phyloP scores from a whole-genome alignment of 495 filamentous ascomycete species.

The Hypoxylon perforatum region DNA sequence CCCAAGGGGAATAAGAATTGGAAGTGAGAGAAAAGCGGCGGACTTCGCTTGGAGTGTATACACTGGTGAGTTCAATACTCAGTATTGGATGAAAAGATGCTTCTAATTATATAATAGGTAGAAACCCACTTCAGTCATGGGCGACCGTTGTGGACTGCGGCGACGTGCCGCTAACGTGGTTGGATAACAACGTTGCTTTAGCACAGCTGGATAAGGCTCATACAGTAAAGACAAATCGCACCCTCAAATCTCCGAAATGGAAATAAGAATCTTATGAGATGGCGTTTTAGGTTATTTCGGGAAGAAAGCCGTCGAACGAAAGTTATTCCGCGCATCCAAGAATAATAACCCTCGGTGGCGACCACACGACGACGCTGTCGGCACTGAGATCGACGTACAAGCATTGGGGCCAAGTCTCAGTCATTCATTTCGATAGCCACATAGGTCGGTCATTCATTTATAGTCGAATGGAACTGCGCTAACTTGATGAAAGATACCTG shows the following conservation, averaged over 20 bases:
- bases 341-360: slow-evolving; percentile 76
- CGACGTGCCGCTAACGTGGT: slow-evolving; percentile 74
- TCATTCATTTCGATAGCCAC: slow-evolving; percentile 80
- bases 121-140: slow-evolving; percentile 64
- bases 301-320: slow-evolving; percentile 47
- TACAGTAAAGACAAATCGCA: slow-evolving; percentile 20
- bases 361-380: slow-evolving; percentile 71
- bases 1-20: slow-evolving; percentile 82
- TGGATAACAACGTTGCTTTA: slow-evolving; percentile 79
- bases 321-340: slow-evolving; percentile 51
- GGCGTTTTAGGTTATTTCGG: slow-evolving; percentile 44
- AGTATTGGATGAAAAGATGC: not conserved
- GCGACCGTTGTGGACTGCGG: slow-evolving; percentile 79
- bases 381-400: slow-evolving; percentile 72
- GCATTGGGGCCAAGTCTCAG: slow-evolving; percentile 73
- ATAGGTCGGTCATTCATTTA: slow-evolving; percentile 51
- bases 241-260: too few species aligned
- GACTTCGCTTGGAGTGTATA: slow-evolving; percentile 46
- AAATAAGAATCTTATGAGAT: slow-evolving; percentile 1
- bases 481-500: slow-evolving; percentile 72
- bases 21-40: slow-evolving; percentile 50
- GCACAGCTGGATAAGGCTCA: slow-evolving; percentile 77
- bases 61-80: slow-evolving; percentile 44
- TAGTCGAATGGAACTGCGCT: slow-evolving; percentile 5
- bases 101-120: slow-evolving; percentile 28